phyloP scores from a whole-genome alignment of 2,329 filamentous ascomycete genomes.

The Cladosporium sp. region DNA sequence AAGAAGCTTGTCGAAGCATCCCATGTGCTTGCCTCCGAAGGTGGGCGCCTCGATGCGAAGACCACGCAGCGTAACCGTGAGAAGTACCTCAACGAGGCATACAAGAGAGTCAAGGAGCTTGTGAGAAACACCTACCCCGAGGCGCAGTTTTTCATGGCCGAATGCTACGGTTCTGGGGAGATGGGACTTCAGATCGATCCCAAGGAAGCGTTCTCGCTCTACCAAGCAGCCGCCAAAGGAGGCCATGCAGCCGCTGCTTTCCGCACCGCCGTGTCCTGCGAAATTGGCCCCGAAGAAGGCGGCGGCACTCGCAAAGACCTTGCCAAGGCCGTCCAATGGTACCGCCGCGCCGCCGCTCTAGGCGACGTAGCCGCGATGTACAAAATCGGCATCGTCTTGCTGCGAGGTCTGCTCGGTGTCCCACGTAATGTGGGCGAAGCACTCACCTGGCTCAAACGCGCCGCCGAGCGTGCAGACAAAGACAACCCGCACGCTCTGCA shows the following conservation, averaged over 20 bases:
- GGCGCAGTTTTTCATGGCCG: conserved; percentile 91
- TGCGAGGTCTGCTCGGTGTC: conserved; percentile 93
- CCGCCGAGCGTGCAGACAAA: conserved; percentile 79
- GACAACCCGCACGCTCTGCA: conserved; percentile 96
- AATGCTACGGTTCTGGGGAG: conserved; percentile 79
- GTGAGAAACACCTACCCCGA: conserved; percentile 71
- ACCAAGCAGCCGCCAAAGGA: conserved; percentile 88
- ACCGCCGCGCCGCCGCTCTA: conserved; percentile 84
- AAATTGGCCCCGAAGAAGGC: conserved; percentile 91
- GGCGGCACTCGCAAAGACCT: conserved; percentile 90
- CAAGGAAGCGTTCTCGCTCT: conserved; percentile 90
- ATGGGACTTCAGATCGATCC: conserved; percentile 78
- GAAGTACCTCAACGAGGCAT: conserved; percentile 78
- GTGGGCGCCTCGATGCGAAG: conserved; percentile 67
- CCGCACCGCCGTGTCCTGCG: conserved; percentile 93
- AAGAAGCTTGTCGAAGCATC: conserved; percentile 86
- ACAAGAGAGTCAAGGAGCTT: conserved; percentile 90
- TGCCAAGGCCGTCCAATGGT: conserved; percentile 96
- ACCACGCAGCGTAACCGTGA: conserved; percentile 68
- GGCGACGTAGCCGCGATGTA: conserved; percentile 96
- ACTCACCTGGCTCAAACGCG: conserved; percentile 87
- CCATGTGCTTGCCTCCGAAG: conserved; percentile 73
- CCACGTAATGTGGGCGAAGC: conserved; percentile 79
- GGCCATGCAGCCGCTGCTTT: conserved; percentile 87
- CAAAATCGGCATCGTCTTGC: conserved; percentile 93